Conservation (phyloP, 768 basidiomycete species). For the Boletus edulis region DNA sequence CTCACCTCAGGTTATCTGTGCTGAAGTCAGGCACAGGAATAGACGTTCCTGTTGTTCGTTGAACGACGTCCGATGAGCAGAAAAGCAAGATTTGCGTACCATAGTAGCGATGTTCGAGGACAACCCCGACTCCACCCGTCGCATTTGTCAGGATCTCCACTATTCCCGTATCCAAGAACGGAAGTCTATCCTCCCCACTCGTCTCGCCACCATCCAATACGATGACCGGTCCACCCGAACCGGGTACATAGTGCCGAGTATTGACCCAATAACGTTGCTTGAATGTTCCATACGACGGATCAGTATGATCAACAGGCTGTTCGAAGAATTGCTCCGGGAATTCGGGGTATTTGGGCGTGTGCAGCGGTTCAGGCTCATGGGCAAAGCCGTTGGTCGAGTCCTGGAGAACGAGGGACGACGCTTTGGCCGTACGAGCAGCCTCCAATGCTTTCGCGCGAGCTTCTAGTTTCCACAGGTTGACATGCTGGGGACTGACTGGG, state of each 20-base stretch:
- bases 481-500: conserved; percentile 50
- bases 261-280: conserved; percentile 93
- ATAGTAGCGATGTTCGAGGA: conserved; percentile 94
- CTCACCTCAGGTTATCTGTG: conserved; percentile 76
- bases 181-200: conserved; percentile 66
- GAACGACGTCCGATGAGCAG: not conserved
- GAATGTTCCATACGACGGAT: conserved; percentile 59
- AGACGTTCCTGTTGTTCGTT: conserved; percentile 54
- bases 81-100: conserved; percentile 39
- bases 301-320: conserved; percentile 86
- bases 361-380: not conserved
- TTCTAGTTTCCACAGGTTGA: conserved; percentile 63
- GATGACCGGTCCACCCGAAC: conserved; percentile 77
- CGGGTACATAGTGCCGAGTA: conserved; percentile 70
- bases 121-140: conserved; percentile 84
- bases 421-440: conserved; percentile 6
- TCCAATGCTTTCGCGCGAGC: conserved; percentile 19
- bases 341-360: conserved; percentile 25
- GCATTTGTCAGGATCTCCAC: conserved; percentile 80
- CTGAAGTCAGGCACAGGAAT: conserved; percentile 74
- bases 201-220: conserved; percentile 95
- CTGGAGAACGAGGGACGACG: conserved; percentile 23
- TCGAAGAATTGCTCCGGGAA: conserved; percentile 69
- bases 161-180: conserved; percentile 70
- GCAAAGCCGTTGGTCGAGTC: conserved; percentile 13